phyloP scores from a whole-genome alignment of 2,329 filamentous ascomycete species.

The Trichoderma sp. region DNA sequence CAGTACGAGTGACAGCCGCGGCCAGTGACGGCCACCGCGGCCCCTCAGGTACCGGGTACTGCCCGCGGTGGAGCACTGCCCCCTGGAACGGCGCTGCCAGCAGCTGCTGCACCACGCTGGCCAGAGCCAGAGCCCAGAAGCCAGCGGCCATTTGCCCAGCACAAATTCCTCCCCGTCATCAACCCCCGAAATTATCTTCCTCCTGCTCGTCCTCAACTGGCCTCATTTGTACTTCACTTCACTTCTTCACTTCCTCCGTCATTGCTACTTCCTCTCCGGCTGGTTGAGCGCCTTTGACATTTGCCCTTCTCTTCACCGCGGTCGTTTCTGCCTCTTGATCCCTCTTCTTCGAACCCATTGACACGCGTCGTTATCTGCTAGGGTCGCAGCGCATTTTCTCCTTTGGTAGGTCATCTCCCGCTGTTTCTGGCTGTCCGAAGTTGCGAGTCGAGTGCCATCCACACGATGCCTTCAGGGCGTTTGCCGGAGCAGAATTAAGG shows the following conservation, averaged over 20 bases:
- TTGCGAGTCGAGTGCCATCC: neutral
- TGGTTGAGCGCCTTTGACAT: constrained; percentile 28
- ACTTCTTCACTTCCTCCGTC: constrained; percentile 38
- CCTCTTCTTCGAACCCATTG: constrained; percentile 39
- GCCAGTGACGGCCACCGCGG: neutral
- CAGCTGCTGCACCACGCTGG: constrained; percentile 23
- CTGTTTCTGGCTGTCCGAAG: neutral
- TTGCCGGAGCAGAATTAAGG: neutral
- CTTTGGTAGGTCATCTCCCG: constrained; percentile 26
- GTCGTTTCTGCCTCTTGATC: constrained; percentile 35
- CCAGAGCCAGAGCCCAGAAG: constrained; percentile 2
- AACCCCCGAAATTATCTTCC: constrained; percentile 36
- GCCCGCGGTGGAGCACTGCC: neutral
- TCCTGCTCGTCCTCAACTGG: constrained; percentile 29
- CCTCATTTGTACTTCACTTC: constrained; percentile 31
- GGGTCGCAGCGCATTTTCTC: constrained; percentile 23
- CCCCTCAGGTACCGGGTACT: neutral
- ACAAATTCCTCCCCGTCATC: constrained; percentile 30
- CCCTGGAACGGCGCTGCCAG: constrained; percentile 8
- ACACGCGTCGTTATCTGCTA: constrained; percentile 38
- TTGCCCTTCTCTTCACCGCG: constrained; percentile 27
- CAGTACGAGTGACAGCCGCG: constrained; percentile 12
- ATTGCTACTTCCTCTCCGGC: constrained; percentile 43
- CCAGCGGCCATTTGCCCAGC: neutral
- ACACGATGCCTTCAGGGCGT: constrained; percentile 3